Conservation (phyloP, 2,329 filamentous ascomycete species). For the Septoria linicola region DNA sequence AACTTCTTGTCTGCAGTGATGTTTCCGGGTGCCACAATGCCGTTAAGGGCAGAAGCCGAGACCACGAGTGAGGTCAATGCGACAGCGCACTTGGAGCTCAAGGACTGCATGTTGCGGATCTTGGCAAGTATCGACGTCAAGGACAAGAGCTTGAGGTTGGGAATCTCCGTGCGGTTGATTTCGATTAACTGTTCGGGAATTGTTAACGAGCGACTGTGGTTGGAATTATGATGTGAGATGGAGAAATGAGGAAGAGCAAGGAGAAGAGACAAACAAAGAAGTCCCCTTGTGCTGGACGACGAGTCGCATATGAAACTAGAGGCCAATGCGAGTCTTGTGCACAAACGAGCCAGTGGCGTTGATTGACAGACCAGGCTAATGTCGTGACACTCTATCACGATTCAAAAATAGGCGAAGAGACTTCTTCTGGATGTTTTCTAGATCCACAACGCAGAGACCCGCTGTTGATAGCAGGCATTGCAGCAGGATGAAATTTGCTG, state of each 20-base stretch:
- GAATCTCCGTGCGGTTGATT: too few species aligned
- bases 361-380: background rate
- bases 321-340: conserved; percentile 2
- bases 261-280: conserved; percentile 1
- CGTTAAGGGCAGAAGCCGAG: conserved; percentile 27
- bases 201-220: conserved; percentile 17
- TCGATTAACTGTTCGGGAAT: too few species aligned
- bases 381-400: background rate
- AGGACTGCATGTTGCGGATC: conserved; percentile 6
- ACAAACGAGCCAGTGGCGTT: background rate
- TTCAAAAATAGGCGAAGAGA: background rate
- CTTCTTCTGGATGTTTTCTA: background rate
- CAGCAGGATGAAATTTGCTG: background rate
- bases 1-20: conserved; percentile 31
- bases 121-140: background rate
- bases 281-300: background rate
- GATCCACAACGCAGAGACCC: conserved; percentile 8
- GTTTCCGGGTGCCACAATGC: conserved; percentile 30
- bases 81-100: conserved; percentile 10
- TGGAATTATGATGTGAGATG: background rate
- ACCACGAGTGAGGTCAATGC: conserved; percentile 16
- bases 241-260: background rate
- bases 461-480: conserved; percentile 7
- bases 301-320: conserved; percentile 1
- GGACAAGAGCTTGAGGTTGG: too few species aligned